Base-by-base conservation (phyloP, 768 basidiomycete species). In the Asterophora lycoperdoides region DNA sequence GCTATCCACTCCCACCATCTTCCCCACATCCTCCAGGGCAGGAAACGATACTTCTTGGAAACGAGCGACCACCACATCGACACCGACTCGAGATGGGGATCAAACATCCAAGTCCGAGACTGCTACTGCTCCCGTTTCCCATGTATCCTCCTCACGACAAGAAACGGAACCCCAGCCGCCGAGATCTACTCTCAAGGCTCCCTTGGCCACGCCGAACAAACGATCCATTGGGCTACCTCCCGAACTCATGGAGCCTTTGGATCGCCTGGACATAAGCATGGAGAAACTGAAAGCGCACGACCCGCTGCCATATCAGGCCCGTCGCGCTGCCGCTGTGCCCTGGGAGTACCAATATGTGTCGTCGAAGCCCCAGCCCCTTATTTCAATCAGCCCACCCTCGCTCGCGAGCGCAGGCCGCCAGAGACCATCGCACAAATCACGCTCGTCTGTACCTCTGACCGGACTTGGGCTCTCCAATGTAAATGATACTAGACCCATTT, bases 201-300 rank as follows among this genome's bases (percentile, higher is more conserved):
- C 45, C n/a, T 10, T 26, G 19, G 9, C 8, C 38, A 19, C 43
- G 7, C 13, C 30, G 13, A 35, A 19, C 23, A 23, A 40, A 41
- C 49, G 30, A 32, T 28, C 52, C n/a, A 30, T 32, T 43, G 48
- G n/a, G 19, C 28, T 55, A 14, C 44, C 51, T 23, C 11, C 32
- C 9, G 56, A 60, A 47, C 59, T 63, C 11, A 58, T 55, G n/a
- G 63, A 62, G 18, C 64, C 67, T 8, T 51, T 69, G 17, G 60
- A 65, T 29, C 65, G 64, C 49, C 55, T 69, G 18, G 64, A 70
- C 41, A 44, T 37, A 29, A 71, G 70, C 54, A 45, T 71, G 37
- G 48, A 56, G 17, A 69, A 65, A 39, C 58, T 69, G 33, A 63
- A 65, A 46, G 52, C 59, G 20, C 59, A 67, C 32, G 62, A 56